Percentiles rank a stretch among this genome's conserved stretches.
These are phyloP conservation scores for Alternaria sp. DNA, from an alignment of 2,329 filamentous ascomycete genomes.

Conservation along the genomic window DNA sequence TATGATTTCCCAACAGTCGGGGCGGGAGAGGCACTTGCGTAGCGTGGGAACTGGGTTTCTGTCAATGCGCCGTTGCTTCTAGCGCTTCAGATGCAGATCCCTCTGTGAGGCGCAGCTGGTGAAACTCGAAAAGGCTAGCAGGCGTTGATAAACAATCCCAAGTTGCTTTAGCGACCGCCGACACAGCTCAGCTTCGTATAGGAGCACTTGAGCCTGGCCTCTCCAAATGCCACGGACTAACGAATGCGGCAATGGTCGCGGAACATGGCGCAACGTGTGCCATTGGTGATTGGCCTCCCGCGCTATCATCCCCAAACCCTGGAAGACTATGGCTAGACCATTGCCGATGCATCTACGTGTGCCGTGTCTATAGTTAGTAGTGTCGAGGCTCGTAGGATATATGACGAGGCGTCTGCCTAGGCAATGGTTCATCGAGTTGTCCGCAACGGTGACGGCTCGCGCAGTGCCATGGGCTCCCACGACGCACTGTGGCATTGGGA, in stretches of 20 bases:
- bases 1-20: constrained; percentile 16
- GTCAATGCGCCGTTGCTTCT: constrained; percentile 16
- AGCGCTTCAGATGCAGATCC: constrained; percentile 10
- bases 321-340: neutral
- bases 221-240: neutral
- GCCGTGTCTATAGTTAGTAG: constrained; percentile 8
- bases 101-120: constrained; percentile 5
- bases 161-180: constrained; percentile 8
- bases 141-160: constrained; percentile 13
- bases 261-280: neutral
- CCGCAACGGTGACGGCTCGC: neutral
- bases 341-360: constrained; percentile 1
- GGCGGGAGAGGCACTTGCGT: constrained; percentile 18
- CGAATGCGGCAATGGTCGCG: constrained; percentile 13
- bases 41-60: constrained; percentile 14
- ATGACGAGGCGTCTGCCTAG: neutral
- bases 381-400: neutral
- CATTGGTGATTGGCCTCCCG: constrained; percentile 7
- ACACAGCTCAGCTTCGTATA: constrained; percentile 9
- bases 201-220: constrained; percentile 2
- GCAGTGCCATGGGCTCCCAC: neutral
- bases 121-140: constrained; percentile 8
- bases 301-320: constrained; percentile 2
- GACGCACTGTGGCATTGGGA: neutral
- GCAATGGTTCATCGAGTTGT: neutral